These are phyloP conservation scores for Epicoccum nigrum DNA, from an alignment of 2,329 filamentous ascomycete genomes.

Conservation along the genomic window DNA sequence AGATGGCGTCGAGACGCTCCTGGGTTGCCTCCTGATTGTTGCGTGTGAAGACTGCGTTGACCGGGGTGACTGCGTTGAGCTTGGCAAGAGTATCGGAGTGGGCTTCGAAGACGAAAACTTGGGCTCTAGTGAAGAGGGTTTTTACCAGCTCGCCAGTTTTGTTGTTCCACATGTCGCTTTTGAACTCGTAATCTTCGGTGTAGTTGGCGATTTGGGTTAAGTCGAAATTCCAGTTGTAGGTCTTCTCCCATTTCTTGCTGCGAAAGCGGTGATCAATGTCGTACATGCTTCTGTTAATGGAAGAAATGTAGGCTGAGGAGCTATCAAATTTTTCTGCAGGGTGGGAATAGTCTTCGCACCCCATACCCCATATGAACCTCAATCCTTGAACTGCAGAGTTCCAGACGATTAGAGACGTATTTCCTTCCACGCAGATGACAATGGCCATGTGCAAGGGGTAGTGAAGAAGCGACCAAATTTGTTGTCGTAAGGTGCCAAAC, in stretches of 20 bases:
- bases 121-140: constrained; percentile 28
- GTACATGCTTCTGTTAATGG: constrained; percentile 30
- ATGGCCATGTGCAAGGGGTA: constrained; percentile 67
- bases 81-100: constrained; percentile 33
- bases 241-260: constrained; percentile 26
- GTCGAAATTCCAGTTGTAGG: constrained; percentile 31
- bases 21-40: not conserved
- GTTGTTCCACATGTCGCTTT: constrained; percentile 28
- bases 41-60: not conserved
- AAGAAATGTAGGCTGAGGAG: constrained; percentile 11
- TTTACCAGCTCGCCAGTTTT: constrained; percentile 21
- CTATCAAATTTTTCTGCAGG: constrained; percentile 23
- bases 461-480: constrained; percentile 62
- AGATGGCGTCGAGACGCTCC: constrained; percentile 22
- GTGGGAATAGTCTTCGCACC: constrained; percentile 20
- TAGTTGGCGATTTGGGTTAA: constrained; percentile 32
- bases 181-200: constrained; percentile 25
- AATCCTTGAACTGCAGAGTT: constrained; percentile 32
- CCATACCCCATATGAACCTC: constrained; percentile 27
- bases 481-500: constrained; percentile 60
- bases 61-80: constrained; percentile 28
- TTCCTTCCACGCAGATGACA: constrained; percentile 65
- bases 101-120: constrained; percentile 34
- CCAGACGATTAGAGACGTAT: constrained; percentile 33
- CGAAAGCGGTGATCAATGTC: constrained; percentile 26